A percentile compares a stretch with the other conserved stretches of the same genome.
Conservation (phyloP, 805 yeast species). For the Starmerella powellii region DNA sequence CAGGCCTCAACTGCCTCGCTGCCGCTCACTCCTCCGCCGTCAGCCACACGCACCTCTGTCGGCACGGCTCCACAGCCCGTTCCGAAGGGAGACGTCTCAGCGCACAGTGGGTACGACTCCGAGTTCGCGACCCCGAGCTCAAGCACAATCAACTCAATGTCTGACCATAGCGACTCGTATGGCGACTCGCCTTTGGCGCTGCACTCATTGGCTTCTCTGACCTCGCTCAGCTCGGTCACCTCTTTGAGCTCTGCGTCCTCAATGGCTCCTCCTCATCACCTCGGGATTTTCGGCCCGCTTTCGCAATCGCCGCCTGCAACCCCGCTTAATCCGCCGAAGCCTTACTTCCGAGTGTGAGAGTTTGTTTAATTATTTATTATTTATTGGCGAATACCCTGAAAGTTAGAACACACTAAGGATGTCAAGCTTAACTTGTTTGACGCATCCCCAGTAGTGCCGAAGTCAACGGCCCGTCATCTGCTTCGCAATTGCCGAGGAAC, state of each 20-base stretch:
- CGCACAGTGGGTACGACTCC: slow-evolving; percentile 2
- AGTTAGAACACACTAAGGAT: not conserved
- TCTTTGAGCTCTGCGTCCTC: slow-evolving; percentile 13
- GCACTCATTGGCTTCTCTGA: slow-evolving; percentile 16
- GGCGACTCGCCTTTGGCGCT: slow-evolving; percentile 18
- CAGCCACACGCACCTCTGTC: slow-evolving; percentile 26
- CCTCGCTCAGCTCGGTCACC: slow-evolving; percentile 17
- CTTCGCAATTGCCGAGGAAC: too few relatives aligned
- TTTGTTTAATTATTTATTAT: slow-evolving; percentile 6
- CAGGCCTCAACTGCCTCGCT: slow-evolving; percentile 16
- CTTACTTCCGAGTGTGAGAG: slow-evolving; percentile 16
- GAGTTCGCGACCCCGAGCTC: slow-evolving; percentile 19
- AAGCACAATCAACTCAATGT: not conserved
- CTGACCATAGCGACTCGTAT: slow-evolving; percentile 6
- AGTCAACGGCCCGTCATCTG: too few relatives aligned
- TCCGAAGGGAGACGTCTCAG: not conserved
- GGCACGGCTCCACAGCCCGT: not conserved
- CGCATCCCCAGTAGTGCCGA: too few relatives aligned
- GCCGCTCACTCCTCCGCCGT: slow-evolving; percentile 30
- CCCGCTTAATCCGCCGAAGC: slow-evolving; percentile 22
- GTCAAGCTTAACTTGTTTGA: too few relatives aligned
- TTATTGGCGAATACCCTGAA: not conserved
- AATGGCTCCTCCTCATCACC: slow-evolving; percentile 3
- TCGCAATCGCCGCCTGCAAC: slow-evolving; percentile 22
- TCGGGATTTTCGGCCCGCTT: slow-evolving; percentile 10